Evolutionary conservation across 2,329 filamentous ascomycete species (phyloP), one percentile per base, ranked within the genome.

Genomic region (Xylariaceae sp.): DNA sequence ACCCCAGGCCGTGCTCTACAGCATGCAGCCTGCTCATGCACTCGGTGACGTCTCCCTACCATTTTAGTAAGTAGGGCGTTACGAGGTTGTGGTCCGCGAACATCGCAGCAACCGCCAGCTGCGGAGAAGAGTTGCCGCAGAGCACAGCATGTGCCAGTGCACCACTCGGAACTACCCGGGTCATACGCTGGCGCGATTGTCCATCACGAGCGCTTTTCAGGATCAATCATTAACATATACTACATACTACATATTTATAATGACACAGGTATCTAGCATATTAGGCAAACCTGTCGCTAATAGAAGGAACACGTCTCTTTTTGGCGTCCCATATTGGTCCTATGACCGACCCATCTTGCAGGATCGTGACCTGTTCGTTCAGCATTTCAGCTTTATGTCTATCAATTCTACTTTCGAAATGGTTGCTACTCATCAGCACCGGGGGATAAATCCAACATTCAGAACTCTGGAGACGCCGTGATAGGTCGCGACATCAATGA

Each of bases 1-100:
- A 54, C 59, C 60, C 61, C 60, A 55, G 60, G 60, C 15, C 60
- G 41, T 58, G 45, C 55, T 50, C 23, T 47, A 56, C 55, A 51
- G 50, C 53, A 39, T 30, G 51, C 23, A 30, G 53, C 51, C 15
- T 23, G 1, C 51, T 30, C 53, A 30, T 30, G 23, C 53, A 17
- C 10, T 54, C 41, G 39, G 3, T 35, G 41, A 18, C 48, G 9
- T 11, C 17, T 30, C 34, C 18, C 15, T 41, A 41, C 37, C 37
- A 9, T 1, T 41, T 41, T 30, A 4, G 23, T 30, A 30, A 30
- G 23, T 30, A 30, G 23, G 37, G 37, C 11, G 37, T 13, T 11
- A 11, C 18, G 4, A 23, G 18, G 18, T 30, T 11, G 17, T 23
- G 8, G 48, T 10, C 9, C 5, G 4, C 18, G n/a, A 8, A 17